These are phyloP conservation scores for Torulaspora gathmanii DNA, from an alignment of 805 yeast species.

Conservation along the genomic window DNA sequence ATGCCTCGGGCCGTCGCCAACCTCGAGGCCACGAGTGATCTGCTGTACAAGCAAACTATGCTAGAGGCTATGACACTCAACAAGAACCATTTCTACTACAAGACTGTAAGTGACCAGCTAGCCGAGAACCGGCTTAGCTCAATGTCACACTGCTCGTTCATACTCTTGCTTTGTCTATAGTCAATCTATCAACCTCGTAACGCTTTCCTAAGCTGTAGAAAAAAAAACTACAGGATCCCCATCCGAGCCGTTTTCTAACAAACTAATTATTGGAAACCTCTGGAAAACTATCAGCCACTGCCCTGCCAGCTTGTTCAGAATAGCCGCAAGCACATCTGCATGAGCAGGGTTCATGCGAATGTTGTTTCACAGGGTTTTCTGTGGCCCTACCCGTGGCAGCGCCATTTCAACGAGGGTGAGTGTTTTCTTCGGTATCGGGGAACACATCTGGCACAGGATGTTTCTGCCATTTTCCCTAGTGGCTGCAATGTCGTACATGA, in stretches of 20 bases:
- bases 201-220: not conserved
- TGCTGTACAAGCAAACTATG: no score
- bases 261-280: no score
- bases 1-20: not conserved
- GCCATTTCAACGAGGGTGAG: conserved; percentile 1
- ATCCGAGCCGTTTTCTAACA: not conserved
- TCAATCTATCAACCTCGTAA: not conserved
- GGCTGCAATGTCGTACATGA: not conserved
- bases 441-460: not conserved
- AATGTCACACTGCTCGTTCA: no score
- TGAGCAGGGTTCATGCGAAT: not conserved
- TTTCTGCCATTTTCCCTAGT: conserved; percentile 6
- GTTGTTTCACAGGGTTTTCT: not conserved
- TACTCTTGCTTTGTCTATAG: no score
- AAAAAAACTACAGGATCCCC: not conserved
- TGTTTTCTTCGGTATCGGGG: conserved; percentile 4
- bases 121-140: no score
- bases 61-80: no score
- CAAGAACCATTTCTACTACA: no score
- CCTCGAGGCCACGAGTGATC: no score
- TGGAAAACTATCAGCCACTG: not conserved
- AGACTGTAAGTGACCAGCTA: no score
- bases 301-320: not conserved
- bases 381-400: not conserved
- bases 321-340: not conserved